Evolutionary conservation across 768 basidiomycete species (phyloP), one percentile per base, ranked within the genome.

Genomic region (Tylopilus balloui): DNA sequence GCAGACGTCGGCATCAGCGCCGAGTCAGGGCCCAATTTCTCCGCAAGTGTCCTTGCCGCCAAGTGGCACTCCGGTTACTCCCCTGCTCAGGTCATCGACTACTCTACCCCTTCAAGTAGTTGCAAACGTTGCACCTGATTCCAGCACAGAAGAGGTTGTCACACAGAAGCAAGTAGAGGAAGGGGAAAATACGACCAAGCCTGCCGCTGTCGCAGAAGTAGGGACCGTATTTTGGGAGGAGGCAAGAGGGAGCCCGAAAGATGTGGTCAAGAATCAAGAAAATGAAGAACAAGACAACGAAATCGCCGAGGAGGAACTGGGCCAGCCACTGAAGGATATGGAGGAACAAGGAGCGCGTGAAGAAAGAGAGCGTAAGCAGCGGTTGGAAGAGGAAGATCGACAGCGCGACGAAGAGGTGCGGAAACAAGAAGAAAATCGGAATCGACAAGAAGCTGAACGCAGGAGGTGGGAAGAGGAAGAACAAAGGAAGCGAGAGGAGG

Each of bases 121-220:
- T 7, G n/a, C 20, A 28, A 32, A 27, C 23, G 34, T 17, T 15
- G 15, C 20, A 23, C 20, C 28, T 31, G 21, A 10, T 42, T 4
- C 25, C 25, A 61, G 61, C 36, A 67, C 69, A 41, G 66, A 61
- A 32, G 63, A 27, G 39, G 71, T 66, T 27, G 64, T 64, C 9
- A 69, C 72, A 10, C 74, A 75, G 40, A 72, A 73, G 45, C 62
- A 63, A 28, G 75, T 70, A 60, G 77, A 51, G 73, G 80, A 52
- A 25, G 47, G 44, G 31, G 43, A 34, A 39, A 49, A 53, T 20
- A 32, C 21, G 4, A 15, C 2, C 1, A 47, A 31, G 13, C 23
- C 36, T 42, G 17, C 44, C 13, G 3, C 15, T 41, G 19, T 27
- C 23, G 28, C 42, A 20, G 44, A 48, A 13, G 44, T 19, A 13